phyloP scores from a whole-genome alignment of 1,284 basidiomycete genomes.

The Sporisorium scitamineum region DNA sequence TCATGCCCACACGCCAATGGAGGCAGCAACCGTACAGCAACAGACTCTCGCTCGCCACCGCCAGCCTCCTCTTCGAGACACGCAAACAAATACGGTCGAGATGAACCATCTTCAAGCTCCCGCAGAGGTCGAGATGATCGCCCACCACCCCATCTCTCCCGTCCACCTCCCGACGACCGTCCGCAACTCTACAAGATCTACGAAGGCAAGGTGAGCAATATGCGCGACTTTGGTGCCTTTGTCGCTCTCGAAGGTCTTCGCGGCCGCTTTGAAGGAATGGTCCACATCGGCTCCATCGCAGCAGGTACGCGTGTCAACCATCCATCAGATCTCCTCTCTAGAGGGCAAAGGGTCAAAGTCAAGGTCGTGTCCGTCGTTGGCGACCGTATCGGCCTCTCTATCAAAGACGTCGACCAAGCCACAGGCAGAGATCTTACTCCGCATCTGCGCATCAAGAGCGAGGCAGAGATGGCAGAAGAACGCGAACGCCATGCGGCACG shows the following conservation, averaged over 20 bases:
- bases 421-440: conserved; percentile 91
- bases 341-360: conserved; percentile 90
- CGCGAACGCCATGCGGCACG: conserved; percentile 46
- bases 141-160: conserved; percentile 40
- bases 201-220: conserved; percentile 82
- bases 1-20: background rate
- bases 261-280: conserved; percentile 91
- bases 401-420: conserved; percentile 96
- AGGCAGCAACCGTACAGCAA: background rate
- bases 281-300: conserved; percentile 93
- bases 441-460: conserved; percentile 90
- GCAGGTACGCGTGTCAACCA: conserved; percentile 80
- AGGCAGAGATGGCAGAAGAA: conserved; percentile 76
- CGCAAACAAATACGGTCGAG: conserved; percentile 12
- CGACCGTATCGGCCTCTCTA: conserved; percentile 83
- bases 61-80: conserved; percentile 14
- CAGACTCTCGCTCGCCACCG: conserved; percentile 15
- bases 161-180: conserved; percentile 74
- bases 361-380: conserved; percentile 84
- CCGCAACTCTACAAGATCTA: conserved; percentile 96
- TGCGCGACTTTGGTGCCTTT: conserved; percentile 97
- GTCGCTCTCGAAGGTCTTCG: conserved; percentile 86
- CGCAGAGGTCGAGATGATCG: conserved; percentile 36
- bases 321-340: conserved; percentile 84
- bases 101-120: conserved; percentile 13